Evolutionary conservation across 208 protist genomes (phyloP).

Genomic region (Polymyxa betae): DNA sequence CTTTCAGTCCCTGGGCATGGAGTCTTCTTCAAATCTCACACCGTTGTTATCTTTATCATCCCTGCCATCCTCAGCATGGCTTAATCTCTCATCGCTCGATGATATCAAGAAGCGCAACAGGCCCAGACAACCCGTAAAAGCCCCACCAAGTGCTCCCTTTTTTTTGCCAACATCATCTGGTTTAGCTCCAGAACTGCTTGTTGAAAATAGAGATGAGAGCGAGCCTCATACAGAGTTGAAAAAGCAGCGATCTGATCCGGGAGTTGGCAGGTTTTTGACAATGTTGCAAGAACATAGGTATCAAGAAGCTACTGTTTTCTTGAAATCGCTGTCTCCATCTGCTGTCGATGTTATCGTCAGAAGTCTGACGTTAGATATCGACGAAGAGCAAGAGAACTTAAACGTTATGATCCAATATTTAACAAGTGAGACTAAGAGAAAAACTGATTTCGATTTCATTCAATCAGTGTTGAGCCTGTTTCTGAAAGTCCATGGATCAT

Average conservation of each 20-base stretch:
- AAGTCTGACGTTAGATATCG: background rate
- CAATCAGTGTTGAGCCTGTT: background rate
- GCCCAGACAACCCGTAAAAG: conserved; percentile 14
- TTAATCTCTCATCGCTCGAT: background rate
- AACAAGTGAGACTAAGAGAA: background rate
- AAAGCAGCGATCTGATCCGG: background rate
- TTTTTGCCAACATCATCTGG: conserved; percentile 6
- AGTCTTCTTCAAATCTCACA: background rate
- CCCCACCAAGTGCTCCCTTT: conserved; percentile 9
- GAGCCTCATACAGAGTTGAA: background rate
- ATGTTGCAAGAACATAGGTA: background rate
- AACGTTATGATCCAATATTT: background rate
- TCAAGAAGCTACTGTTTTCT: background rate
- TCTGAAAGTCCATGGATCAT: background rate
- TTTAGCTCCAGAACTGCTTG: background rate
- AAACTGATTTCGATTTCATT: background rate
- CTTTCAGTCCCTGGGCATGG: background rate
- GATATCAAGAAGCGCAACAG: conserved; percentile 51
- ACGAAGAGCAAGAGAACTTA: background rate
- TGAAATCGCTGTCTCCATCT: background rate
- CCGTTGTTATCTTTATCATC: conserved; percentile 35
- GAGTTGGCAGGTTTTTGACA: background rate
- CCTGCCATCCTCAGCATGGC: background rate
- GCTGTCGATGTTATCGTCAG: background rate
- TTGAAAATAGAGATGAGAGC: background rate